Conservation (phyloP, 2,329 filamentous ascomycete species). For the Diaporthe nobilis region DNA sequence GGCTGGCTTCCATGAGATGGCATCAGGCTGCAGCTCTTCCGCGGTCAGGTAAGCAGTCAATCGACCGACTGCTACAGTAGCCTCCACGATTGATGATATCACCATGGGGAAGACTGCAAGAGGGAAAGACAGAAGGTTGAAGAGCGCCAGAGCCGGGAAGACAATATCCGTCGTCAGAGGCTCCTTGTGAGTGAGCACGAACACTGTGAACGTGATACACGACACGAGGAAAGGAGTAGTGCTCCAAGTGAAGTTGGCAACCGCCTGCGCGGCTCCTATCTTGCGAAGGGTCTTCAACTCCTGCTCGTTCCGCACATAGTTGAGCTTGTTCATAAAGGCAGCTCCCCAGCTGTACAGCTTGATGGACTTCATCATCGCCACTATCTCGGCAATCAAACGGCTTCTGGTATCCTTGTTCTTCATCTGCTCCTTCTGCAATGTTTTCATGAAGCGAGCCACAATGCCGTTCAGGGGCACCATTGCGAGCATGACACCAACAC, state of each 20-base stretch:
- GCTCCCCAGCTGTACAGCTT: constrained; percentile 98
- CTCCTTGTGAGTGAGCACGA: constrained; percentile 84
- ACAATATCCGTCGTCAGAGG: constrained; percentile 95
- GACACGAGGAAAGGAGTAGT: constrained; percentile 98
- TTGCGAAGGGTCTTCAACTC: constrained; percentile 96
- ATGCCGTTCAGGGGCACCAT: constrained; percentile 98
- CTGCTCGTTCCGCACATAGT: constrained; percentile 94
- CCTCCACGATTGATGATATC: constrained; percentile 95
- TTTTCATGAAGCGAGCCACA: constrained; percentile 94
- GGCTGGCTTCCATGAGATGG: constrained; percentile 78
- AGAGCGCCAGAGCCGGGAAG: constrained; percentile 92
- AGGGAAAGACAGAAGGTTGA: constrained; percentile 96
- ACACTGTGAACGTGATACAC: constrained; percentile 95
- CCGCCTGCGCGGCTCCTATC: constrained; percentile 93
- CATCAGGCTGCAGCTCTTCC: constrained; percentile 91
- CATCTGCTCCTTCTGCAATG: constrained; percentile 95
- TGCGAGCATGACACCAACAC: constrained; percentile 93
- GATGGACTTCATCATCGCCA: constrained; percentile 99
- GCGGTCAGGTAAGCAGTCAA: constrained; percentile 87
- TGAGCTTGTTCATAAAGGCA: constrained; percentile 98
- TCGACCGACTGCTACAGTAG: constrained; percentile 90
- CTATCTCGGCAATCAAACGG: constrained; percentile 94
- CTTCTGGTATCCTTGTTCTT: constrained; percentile 98
- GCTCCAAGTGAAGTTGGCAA: constrained; percentile 98
- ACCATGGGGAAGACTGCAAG: constrained; percentile 97